A percentile compares a stretch with the other conserved stretches of the same genome.
These are phyloP conservation scores for Boletus mariae DNA, from an alignment of 1,284 basidiomycete species.

Conservation along the genomic window DNA sequence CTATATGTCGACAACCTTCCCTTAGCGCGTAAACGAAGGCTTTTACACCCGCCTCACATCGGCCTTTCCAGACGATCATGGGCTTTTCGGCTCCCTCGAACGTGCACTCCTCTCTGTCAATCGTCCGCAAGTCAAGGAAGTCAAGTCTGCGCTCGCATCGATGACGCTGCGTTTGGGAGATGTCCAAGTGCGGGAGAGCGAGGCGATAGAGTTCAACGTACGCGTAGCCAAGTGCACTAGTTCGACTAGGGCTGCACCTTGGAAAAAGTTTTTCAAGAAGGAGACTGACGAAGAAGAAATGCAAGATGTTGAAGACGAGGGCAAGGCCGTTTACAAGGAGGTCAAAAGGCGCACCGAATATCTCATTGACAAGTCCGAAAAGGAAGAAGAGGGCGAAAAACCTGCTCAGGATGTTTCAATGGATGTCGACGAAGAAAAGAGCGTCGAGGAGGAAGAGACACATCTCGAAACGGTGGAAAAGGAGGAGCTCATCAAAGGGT, in stretches of 20 bases:
- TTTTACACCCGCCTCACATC: slow-evolving; percentile 64
- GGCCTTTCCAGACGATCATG: slow-evolving; percentile 39
- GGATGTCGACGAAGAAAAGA: slow-evolving; percentile 31
- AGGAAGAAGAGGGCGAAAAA: slow-evolving; percentile 28
- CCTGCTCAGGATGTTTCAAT: slow-evolving; percentile 16
- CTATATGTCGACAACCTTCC: slow-evolving; percentile 4
- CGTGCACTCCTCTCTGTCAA: slow-evolving; percentile 65
- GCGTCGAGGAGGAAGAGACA: slow-evolving; percentile 33
- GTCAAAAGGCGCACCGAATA: slow-evolving; percentile 59
- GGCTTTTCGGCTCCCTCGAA: slow-evolving; percentile 67
- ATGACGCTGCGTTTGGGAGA: slow-evolving; percentile 78
- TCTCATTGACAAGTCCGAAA: slow-evolving; percentile 44
- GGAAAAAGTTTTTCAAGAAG: slow-evolving; percentile 70
- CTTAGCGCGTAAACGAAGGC: slow-evolving; percentile 70
- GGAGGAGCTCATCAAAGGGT: slow-evolving; percentile 77
- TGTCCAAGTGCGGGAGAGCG: slow-evolving; percentile 54
- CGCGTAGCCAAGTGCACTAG: slow-evolving; percentile 84
- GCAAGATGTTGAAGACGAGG: slow-evolving; percentile 30
- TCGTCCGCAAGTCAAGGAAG: slow-evolving; percentile 65
- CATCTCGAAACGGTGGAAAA: slow-evolving; percentile 56
- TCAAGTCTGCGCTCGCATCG: slow-evolving; percentile 61
- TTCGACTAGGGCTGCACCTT: slow-evolving; percentile 66
- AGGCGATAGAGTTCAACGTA: slow-evolving; percentile 74
- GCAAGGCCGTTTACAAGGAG: slow-evolving; percentile 46
- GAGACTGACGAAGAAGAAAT: slow-evolving; percentile 25